Base-by-base conservation (phyloP, 768 basidiomycete genomes). In the Tricholoma terreum region DNA sequence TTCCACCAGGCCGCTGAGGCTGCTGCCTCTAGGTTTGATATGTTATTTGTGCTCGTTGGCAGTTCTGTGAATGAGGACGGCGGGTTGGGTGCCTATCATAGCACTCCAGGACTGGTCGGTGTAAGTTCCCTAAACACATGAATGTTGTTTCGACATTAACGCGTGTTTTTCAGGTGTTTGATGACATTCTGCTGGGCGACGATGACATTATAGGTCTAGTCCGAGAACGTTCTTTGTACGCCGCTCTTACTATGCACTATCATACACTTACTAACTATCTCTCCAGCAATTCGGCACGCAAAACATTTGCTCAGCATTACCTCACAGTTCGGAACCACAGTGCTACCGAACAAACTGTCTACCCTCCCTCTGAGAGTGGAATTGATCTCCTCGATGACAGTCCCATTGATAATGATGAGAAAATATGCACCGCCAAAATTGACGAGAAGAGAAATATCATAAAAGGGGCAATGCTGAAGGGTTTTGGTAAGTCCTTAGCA, bases 101-200 rank as follows among this genome's bases (percentile, higher is more conserved):
- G 45, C 45, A 46, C 45, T 46, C 45, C 45, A 46, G 45, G 45
- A 46, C 45, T 46, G 45, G 45, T 46, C 24, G 45, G 45, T 24
- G 45, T 46, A 46, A 46, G 42, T 22, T 43, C 21, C 3, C 21
- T 43, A 22, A 43, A n/a, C 38, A 40, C n/a, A 27, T 27, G 24
- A n/a, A 17, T 40, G 38, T 40, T n/a, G n/a, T 40, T 17, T n/a
- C n/a, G n/a, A 40, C n/a, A 40, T 40, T 40, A 17, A 40, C 17
- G 38, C n/a, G 38, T 21, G 21, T 43, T 43, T 43, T 43, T 43
- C 42, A 43, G 42, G 42, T 43, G 22, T 43, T 43, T 12, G 10
- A 43, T 43, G 42, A 43, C 42, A 43, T 43, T 22, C 42, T 43
- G 7, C 42, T 43, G 42, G 42, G 42, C 10, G 42, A 43, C 8